Percentiles rank a stretch among this genome's conserved stretches.
Evolutionary conservation across 2,329 filamentous ascomycete genomes (phyloP).

Genomic region (Penicillium digitatum): DNA sequence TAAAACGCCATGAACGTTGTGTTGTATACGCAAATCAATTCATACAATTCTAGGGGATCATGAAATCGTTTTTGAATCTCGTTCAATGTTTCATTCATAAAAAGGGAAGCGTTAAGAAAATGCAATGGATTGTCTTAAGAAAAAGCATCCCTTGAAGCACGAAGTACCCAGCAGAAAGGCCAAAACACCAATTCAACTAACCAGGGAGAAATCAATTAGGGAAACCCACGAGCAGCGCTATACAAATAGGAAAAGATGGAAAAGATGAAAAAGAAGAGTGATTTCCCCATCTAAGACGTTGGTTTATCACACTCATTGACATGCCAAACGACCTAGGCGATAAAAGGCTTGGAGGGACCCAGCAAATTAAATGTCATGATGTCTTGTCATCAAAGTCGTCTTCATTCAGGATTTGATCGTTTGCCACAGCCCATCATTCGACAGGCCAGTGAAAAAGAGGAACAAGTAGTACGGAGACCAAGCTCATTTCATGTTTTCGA

Average conservation of each 20-base stretch:
- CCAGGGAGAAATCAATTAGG: constrained; percentile 45
- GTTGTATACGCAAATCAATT: not conserved
- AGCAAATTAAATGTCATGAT: constrained; percentile 32
- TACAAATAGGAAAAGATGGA: constrained; percentile 26
- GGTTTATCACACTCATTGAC: constrained; percentile 30
- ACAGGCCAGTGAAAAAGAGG: constrained; percentile 6
- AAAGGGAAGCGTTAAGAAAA: constrained; percentile 4
- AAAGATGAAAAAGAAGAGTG: constrained; percentile 23
- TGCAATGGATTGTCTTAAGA: constrained; percentile 17
- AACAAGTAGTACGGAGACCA: constrained; percentile 13
- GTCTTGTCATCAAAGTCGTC: constrained; percentile 37
- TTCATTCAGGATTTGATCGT: constrained; percentile 29
- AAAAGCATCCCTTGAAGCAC: constrained; percentile 7
- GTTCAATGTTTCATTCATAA: constrained; percentile 7
- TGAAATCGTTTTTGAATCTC: not conserved
- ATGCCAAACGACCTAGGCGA: constrained; percentile 29
- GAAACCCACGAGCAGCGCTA: constrained; percentile 44
- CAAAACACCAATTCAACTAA: constrained; percentile 20
- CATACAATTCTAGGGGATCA: not conserved
- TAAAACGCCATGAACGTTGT: not conserved
- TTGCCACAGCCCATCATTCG: constrained; percentile 23
- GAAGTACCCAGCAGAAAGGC: constrained; percentile 15
- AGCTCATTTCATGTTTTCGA: constrained; percentile 16
- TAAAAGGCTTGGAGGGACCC: constrained; percentile 24
- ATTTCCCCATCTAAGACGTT: constrained; percentile 25